Evolutionary conservation across 139 green algal genomes (phyloP), one percentile per base, ranked within the genome.

Genomic region (Micractinium conductrix): DNA sequence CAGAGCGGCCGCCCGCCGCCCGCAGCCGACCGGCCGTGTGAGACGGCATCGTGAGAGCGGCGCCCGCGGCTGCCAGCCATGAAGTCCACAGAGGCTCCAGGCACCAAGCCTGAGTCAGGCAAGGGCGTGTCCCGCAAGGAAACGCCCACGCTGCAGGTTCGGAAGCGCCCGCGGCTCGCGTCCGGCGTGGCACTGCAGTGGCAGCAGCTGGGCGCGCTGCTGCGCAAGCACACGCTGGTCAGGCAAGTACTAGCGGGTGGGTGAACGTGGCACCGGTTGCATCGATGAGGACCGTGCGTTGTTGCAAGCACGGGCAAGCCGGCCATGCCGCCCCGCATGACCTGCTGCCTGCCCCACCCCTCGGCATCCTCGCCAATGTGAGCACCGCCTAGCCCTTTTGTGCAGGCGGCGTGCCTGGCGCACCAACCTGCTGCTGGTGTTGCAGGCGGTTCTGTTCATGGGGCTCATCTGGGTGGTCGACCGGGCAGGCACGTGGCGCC

Each of bases 361-460:
- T 26, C 9, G 33, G 60, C 60, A 68, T 26, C 60, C 6, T 37
- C 60, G 22, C 60, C 9, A 22, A 10, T 38, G 22, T 30, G 17
- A n/a, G 21, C 63, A 43, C 26, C 9, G 60, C 60, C 60, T 69
- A 28, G 24, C 14, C 28, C n/a, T 70, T 35, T 3, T 74, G 7
- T 33, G 81, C 81, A 91, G 88, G 83, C 38, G 33, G 3, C 65
- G 87, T 6, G 72, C 88, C n/a, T 90, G 86, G 87, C 88, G 84
- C 45, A 89, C 71, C 33, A 92, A 91, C 74, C 21, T 91, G 24
- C 74, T 91, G 79, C 87, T 92, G 10, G 42, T 92, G 10, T 62
- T 80, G 9, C 87, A 91, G 50, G 84, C 89, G 16, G 74, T 88
- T 30, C 74, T 92, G n/a, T 92, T 92, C 76, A 76, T 91, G 30